phyloP scores from a whole-genome alignment of 179 eudicot species.

The Silene vulgaris region DNA sequence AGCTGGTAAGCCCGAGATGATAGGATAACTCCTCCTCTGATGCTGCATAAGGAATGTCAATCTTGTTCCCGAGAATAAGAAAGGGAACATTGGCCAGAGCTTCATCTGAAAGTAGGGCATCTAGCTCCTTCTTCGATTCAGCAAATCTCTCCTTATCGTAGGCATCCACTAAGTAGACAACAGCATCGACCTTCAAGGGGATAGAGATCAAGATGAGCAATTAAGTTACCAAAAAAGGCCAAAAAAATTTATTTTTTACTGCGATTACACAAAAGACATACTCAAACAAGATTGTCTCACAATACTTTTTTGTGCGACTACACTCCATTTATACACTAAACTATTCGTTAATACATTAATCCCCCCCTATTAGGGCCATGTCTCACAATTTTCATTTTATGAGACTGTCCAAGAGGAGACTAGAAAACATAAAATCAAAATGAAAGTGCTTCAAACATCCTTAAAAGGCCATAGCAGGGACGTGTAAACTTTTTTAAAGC shows the following conservation, averaged over 20 bases:
- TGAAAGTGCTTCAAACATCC: background rate
- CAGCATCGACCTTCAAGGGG: conserved; percentile 36
- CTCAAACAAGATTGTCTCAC: too few species aligned
- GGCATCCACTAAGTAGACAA: conserved; percentile 42
- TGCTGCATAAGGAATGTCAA: conserved; percentile 37
- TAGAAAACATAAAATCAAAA: background rate
- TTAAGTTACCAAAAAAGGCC: too few species aligned
- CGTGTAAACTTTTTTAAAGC: background rate
- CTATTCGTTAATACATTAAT: background rate
- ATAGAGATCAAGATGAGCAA: background rate
- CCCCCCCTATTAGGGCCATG: background rate
- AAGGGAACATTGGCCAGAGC: conserved; percentile 35
- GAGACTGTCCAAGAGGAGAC: background rate
- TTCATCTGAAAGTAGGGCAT: conserved; percentile 38
- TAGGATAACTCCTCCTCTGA: conserved; percentile 36
- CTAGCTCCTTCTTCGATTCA: conserved; percentile 38
- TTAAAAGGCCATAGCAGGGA: background rate
- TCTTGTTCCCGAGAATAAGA: conserved; percentile 43
- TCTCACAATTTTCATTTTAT: background rate
- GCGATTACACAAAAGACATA: background rate
- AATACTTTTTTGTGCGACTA: background rate
- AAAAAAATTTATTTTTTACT: background rate
- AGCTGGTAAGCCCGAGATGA: conserved; percentile 30
- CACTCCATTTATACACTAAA: background rate
- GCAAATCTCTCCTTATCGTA: conserved; percentile 39